Evolutionary conservation across 2,329 filamentous ascomycete species (phyloP).

Genomic region (Ceratocystis alfenasii): DNA sequence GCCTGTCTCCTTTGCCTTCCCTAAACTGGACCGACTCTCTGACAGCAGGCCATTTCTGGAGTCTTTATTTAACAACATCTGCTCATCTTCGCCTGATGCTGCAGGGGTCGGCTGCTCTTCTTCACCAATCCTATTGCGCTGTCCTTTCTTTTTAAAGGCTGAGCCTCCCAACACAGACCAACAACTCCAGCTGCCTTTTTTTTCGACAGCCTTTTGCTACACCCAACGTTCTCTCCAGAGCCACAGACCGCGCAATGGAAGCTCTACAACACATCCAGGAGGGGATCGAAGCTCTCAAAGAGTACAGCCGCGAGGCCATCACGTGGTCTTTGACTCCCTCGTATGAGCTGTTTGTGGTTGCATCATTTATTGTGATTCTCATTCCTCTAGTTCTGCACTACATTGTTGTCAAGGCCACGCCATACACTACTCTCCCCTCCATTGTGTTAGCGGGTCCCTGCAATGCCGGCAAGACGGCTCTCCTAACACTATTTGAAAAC

Average conservation of each 20-base stretch:
- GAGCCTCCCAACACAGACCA: constrained; percentile 8
- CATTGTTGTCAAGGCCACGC: constrained; percentile 54
- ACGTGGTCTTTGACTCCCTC: constrained; percentile 50
- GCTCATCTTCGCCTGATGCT: constrained; percentile 16
- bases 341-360: constrained; percentile 50
- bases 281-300: constrained; percentile 29
- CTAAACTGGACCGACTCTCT: neutral
- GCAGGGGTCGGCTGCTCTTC: constrained; percentile 14
- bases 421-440: constrained; percentile 57
- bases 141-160: constrained; percentile 12
- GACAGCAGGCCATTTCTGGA: constrained; percentile 7
- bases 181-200: neutral
- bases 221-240: neutral
- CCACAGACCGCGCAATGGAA: constrained; percentile 13
- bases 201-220: neutral
- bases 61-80: constrained; percentile 16
- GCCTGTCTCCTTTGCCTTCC: neutral
- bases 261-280: constrained; percentile 19
- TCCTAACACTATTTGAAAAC: constrained; percentile 62
- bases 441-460: constrained; percentile 73
- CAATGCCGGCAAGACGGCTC: constrained; percentile 74
- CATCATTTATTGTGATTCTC: constrained; percentile 56
- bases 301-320: constrained; percentile 33
- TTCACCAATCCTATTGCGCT: neutral
- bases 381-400: constrained; percentile 68